These are phyloP conservation scores for Sporothrix humicola DNA, from an alignment of 2,329 filamentous ascomycete genomes.

Conservation along the genomic window DNA sequence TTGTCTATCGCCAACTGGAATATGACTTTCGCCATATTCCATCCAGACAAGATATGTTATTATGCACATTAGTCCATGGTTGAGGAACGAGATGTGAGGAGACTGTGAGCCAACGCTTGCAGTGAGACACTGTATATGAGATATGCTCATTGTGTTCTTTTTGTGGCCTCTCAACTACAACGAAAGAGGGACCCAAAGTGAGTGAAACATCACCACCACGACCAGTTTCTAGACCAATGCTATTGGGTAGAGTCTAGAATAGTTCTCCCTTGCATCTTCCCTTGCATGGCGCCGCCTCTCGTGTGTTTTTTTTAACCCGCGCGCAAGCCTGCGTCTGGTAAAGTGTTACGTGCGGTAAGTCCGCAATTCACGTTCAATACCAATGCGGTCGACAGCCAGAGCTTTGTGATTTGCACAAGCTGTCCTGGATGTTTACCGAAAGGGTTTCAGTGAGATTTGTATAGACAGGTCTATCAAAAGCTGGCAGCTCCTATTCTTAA, in stretches of 20 bases:
- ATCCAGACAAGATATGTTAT: background rate
- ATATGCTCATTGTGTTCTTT: background rate
- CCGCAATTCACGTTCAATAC: background rate
- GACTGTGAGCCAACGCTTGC: background rate
- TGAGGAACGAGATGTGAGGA: background rate
- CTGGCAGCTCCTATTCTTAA: no score
- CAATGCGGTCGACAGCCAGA: background rate
- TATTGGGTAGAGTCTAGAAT: background rate
- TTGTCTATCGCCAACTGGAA: background rate
- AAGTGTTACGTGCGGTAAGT: background rate
- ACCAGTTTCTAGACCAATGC: background rate
- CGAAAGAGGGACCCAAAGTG: background rate
- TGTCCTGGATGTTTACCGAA: background rate
- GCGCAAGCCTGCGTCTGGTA: no score
- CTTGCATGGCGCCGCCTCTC: slow-evolving; percentile 16
- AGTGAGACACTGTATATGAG: slow-evolving; percentile 1
- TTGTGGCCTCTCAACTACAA: background rate
- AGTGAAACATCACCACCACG: slow-evolving; percentile 2
- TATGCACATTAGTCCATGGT: background rate
- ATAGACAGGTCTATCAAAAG: background rate
- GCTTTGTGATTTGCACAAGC: background rate
- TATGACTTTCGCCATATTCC: background rate
- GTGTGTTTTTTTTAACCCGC: background rate
- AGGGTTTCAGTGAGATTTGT: background rate
- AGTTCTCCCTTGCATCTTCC: slow-evolving; percentile 12